These are phyloP conservation scores for Tetrastigma voinierianum DNA, from an alignment of 164 flowering plant genomes.

Conservation along the genomic window DNA sequence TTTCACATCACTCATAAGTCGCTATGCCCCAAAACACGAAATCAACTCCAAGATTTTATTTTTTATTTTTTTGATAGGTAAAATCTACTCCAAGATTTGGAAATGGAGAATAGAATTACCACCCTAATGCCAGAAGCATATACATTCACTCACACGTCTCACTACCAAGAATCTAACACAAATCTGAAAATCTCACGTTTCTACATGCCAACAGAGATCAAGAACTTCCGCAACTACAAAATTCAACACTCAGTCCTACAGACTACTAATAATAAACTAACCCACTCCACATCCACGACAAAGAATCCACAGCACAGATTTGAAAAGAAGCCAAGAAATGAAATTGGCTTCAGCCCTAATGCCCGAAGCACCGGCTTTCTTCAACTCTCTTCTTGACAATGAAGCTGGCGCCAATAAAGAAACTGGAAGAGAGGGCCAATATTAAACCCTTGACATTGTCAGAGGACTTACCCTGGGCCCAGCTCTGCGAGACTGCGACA, in stretches of 20 bases:
- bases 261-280: too few species aligned
- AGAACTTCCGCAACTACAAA: neutral
- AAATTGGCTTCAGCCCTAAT: constrained; percentile 32
- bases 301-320: neutral
- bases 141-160: too few species aligned
- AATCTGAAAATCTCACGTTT: too few species aligned
- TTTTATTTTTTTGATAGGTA: too few species aligned
- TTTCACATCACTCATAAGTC: too few species aligned
- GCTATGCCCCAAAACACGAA: too few species aligned
- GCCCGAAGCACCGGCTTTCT: constrained; percentile 38
- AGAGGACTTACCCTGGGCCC: constrained; percentile 28
- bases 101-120: too few species aligned
- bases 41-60: too few species aligned
- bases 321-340: neutral
- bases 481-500: constrained; percentile 1
- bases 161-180: too few species aligned
- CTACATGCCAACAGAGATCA: neutral
- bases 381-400: constrained; percentile 42
- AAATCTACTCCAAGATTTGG: too few species aligned
- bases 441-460: constrained; percentile 39
- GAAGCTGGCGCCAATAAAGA: constrained; percentile 44
- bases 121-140: too few species aligned
- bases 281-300: neutral
- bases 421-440: constrained; percentile 37
- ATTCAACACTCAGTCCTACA: too few species aligned